phyloP scores from a whole-genome alignment of 148 eudicot genomes.

The Selenicereus undatus region DNA sequence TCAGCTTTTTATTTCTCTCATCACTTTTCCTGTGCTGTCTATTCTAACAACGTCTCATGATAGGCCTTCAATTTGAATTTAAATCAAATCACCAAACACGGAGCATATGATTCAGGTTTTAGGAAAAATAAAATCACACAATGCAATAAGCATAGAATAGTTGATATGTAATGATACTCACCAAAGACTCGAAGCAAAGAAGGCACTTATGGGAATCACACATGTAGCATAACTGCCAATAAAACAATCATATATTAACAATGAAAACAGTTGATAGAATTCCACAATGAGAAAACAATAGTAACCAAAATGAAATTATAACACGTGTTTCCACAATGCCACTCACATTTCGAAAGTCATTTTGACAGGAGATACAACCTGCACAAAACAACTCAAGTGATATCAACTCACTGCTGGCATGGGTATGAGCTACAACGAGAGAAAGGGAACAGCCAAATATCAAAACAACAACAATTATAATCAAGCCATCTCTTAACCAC shows the following conservation, averaged over 20 bases:
- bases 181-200: constrained; percentile 95
- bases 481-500: background rate
- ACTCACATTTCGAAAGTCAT: constrained; percentile 96
- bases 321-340: background rate
- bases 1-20: background rate
- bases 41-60: background rate
- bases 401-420: background rate
- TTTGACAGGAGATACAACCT: constrained; percentile 94
- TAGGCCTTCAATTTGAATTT: background rate
- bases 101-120: background rate
- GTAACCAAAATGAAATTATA: background rate
- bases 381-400: constrained; percentile 23
- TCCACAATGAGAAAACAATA: background rate
- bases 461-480: background rate
- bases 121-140: background rate
- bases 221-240: constrained; percentile 65
- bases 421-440: background rate
- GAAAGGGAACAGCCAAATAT: background rate
- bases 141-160: background rate
- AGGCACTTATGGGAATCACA: constrained; percentile 84
- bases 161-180: constrained; percentile 27
- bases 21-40: background rate
- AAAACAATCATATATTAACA: constrained; percentile 14
- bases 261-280: constrained; percentile 4
- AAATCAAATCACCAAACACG: background rate